Evolutionary conservation across 352 stramenopile species (phyloP).

Genomic region (Globisporangium lucens): DNA sequence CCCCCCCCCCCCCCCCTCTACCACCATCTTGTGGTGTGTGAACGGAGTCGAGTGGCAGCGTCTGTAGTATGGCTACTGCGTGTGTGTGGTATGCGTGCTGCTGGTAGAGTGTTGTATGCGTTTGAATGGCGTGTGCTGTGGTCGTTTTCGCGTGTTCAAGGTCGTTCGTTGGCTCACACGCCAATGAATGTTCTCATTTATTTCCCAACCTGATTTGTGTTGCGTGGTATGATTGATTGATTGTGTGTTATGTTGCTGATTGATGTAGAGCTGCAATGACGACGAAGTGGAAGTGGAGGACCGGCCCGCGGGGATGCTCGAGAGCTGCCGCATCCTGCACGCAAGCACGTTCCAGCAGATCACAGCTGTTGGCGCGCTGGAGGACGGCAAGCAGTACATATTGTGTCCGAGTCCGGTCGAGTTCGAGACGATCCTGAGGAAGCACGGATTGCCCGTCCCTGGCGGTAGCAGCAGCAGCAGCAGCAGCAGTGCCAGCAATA

Average conservation of each 20-base stretch:
- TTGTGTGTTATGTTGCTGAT: not conserved
- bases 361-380: slow-evolving; percentile 31
- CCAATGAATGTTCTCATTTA: too few relatives aligned
- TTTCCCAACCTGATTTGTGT: not conserved
- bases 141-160: not conserved
- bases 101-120: too few relatives aligned
- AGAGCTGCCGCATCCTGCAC: slow-evolving; percentile 55
- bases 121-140: too few relatives aligned
- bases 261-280: slow-evolving; percentile 61
- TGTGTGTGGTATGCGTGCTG: too few relatives aligned
- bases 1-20: not conserved
- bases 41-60: too few relatives aligned
- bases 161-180: not conserved
- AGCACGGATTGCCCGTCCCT: slow-evolving; percentile 38
- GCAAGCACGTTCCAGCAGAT: slow-evolving; percentile 44
- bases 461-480: slow-evolving; percentile 18
- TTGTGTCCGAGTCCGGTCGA: slow-evolving; percentile 41
- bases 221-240: not conserved
- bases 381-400: slow-evolving; percentile 78
- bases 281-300: slow-evolving; percentile 69
- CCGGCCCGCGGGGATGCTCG: slow-evolving; percentile 48
- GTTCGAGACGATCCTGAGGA: slow-evolving; percentile 37
- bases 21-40: not conserved
- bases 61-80: not conserved
- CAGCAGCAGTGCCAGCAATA: too few relatives aligned